Conservation (phyloP, 2,329 filamentous ascomycete genomes). For the Raffaelea ambrosiae region DNA sequence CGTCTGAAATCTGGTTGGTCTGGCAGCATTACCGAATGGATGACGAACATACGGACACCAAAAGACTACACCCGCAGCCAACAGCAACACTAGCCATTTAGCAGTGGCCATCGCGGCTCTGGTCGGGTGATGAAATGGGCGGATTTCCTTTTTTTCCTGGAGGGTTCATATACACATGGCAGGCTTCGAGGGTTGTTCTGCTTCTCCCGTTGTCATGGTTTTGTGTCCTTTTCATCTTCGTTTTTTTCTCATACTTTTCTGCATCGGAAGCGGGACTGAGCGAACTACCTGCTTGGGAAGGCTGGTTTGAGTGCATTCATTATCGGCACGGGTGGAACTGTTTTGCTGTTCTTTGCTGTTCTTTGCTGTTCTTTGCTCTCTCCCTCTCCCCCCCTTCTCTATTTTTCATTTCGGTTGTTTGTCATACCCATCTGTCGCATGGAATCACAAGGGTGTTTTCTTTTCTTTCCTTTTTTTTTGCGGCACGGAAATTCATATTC, state of each 20-base stretch:
- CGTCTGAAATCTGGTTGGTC: not conserved
- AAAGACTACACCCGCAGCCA: not conserved
- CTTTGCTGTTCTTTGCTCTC: not conserved
- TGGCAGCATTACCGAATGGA: not conserved
- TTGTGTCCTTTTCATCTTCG: not conserved
- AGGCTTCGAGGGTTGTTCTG: constrained; percentile 10
- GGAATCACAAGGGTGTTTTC: too few species aligned
- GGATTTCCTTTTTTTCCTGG: not conserved
- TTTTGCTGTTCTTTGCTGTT: not conserved
- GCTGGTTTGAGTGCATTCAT: not conserved
- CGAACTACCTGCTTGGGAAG: not conserved
- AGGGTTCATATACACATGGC: constrained; percentile 1
- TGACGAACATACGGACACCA: not conserved
- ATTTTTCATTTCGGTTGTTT: not conserved
- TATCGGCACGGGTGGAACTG: not conserved
- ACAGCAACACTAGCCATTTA: not conserved
- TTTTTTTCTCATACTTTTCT: not conserved
- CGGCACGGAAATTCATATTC: too few species aligned
- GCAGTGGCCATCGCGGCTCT: not conserved
- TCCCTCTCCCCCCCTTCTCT: not conserved
- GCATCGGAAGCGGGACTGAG: not conserved
- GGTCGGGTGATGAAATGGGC: not conserved
- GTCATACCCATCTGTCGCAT: not conserved
- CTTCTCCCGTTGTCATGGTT: constrained; percentile 4
- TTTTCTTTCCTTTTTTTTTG: not conserved